Evolutionary conservation across 768 basidiomycete species (phyloP).

Genomic region (Russula brevipes): DNA sequence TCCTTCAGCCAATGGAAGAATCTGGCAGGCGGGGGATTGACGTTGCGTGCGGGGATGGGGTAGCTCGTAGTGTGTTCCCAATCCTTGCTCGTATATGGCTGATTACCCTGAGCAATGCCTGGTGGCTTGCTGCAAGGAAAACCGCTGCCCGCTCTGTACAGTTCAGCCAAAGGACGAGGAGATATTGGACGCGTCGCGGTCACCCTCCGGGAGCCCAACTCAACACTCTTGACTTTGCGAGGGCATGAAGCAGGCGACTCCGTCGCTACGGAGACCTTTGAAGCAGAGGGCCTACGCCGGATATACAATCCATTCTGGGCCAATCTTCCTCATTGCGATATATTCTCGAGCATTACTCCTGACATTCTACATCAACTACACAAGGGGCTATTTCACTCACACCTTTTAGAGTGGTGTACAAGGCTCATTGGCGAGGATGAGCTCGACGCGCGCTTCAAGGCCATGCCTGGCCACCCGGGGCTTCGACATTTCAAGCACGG

Average conservation of each 20-base stretch:
- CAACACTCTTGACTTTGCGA: background rate
- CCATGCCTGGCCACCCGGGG: too few relatives aligned
- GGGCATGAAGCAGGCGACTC: background rate
- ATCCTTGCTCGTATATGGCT: background rate
- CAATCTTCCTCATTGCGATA: background rate
- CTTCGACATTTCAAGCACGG: too few relatives aligned
- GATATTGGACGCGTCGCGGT: background rate
- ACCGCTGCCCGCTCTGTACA: background rate
- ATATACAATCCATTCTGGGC: slow-evolving; percentile 24
- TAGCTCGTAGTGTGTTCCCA: background rate
- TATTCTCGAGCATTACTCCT: background rate
- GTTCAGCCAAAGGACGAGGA: background rate
- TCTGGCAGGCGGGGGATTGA: slow-evolving; percentile 23
- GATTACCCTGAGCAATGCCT: slow-evolving; percentile 17
- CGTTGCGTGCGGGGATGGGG: slow-evolving; percentile 24
- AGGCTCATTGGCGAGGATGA: too few relatives aligned
- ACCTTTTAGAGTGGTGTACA: background rate
- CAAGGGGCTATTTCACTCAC: background rate
- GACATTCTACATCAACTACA: background rate
- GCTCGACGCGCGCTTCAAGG: too few relatives aligned
- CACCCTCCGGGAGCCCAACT: too few relatives aligned
- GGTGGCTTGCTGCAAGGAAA: background rate
- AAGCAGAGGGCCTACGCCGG: background rate
- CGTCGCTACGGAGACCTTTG: too few relatives aligned
- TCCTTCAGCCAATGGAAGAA: background rate